phyloP scores from a whole-genome alignment of 352 stramenopile genomes.

The Blastocystis hominis region DNA sequence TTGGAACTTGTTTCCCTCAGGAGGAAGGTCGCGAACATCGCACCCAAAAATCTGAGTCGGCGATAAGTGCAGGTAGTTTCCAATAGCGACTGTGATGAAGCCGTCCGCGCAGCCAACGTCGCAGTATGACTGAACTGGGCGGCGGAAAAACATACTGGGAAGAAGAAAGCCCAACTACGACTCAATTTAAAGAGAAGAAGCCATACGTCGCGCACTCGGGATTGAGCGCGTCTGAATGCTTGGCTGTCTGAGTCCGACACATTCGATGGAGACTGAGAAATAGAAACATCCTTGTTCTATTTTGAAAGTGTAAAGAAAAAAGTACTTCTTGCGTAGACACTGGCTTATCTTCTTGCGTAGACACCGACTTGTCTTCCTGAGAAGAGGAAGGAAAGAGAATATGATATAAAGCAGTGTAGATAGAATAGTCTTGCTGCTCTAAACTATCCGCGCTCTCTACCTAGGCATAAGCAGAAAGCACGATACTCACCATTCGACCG shows the following conservation, averaged over 20 bases:
- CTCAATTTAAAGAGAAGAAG: not conserved
- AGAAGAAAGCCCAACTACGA: conserved; percentile 3
- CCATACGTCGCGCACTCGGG: not conserved
- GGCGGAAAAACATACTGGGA: not conserved
- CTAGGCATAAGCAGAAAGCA: not conserved
- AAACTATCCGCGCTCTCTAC: not conserved
- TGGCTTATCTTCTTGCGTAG: not conserved
- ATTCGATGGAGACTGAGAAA: no score
- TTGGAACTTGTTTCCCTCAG: not conserved
- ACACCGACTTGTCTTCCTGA: not conserved
- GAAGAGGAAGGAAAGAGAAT: not conserved
- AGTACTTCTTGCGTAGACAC: not conserved
- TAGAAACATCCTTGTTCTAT: no score
- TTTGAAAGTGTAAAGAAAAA: not conserved
- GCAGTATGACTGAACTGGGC: not conserved
- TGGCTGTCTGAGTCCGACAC: not conserved
- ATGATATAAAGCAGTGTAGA: conserved; percentile 1
- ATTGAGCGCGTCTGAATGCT: not conserved
- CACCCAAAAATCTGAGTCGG: conserved; percentile 26
- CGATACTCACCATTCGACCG: not conserved
- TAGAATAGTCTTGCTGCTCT: not conserved
- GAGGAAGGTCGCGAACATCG: conserved; percentile 47
- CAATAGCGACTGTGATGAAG: conserved; percentile 25
- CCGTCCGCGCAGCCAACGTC: conserved; percentile 49
- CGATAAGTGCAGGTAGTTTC: not conserved